Conservation (phyloP, 257 asterid species). For the Anisodus tanguticus region DNA sequence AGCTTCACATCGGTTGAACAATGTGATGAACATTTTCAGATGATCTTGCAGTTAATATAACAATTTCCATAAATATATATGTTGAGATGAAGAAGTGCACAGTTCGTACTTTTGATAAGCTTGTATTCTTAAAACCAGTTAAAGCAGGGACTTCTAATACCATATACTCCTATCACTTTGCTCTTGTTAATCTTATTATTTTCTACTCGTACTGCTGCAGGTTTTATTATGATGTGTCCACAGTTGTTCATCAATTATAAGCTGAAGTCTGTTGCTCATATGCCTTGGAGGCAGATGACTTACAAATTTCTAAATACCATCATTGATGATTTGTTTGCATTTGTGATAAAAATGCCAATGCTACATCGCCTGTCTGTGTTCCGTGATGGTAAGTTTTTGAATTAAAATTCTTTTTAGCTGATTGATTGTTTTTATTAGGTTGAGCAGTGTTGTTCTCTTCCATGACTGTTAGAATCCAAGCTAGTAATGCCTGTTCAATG, state of each 20-base stretch:
- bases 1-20: background rate
- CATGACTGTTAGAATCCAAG: background rate
- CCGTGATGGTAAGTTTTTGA: slow-evolving; percentile 89
- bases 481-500: background rate
- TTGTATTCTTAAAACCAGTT: slow-evolving; percentile 5
- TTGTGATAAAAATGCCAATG: slow-evolving; percentile 92
- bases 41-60: background rate
- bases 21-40: background rate
- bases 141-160: slow-evolving; percentile 16
- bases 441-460: background rate
- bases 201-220: slow-evolving; percentile 49
- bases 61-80: slow-evolving; percentile 1
- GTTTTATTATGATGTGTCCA: slow-evolving; percentile 99
- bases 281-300: slow-evolving; percentile 99
- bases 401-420: background rate
- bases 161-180: background rate
- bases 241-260: slow-evolving; percentile 93
- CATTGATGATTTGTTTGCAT: slow-evolving; percentile 97
- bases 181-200: slow-evolving; percentile 25
- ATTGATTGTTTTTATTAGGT: slow-evolving; percentile 13
- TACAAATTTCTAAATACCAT: slow-evolving; percentile 93
- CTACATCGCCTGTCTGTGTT: slow-evolving; percentile 96
- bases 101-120: background rate
- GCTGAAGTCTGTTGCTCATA: slow-evolving; percentile 92
- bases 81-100: background rate